Evolutionary conservation across 2,329 filamentous ascomycete genomes (phyloP).

Genomic region (Nothomitra cinnamomea): DNA sequence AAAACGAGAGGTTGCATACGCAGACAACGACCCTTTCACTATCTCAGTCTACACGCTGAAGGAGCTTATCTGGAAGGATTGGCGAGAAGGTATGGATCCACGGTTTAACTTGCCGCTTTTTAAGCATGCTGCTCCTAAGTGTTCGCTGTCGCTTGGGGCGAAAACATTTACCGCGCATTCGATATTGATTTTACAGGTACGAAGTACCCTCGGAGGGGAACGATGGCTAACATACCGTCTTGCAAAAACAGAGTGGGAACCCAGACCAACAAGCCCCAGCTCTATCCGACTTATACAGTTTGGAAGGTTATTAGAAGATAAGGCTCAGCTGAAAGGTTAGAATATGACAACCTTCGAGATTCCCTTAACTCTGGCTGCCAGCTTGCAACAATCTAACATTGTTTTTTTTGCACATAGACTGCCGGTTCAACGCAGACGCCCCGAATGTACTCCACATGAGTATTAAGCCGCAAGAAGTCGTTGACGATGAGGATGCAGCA

Average conservation of each 20-base stretch:
- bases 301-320: constrained; percentile 80
- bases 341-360: constrained; percentile 10
- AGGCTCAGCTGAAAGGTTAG: constrained; percentile 67
- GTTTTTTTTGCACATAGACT: constrained; percentile 36
- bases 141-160: constrained; percentile 7
- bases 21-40: constrained; percentile 65
- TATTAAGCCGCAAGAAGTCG: constrained; percentile 65
- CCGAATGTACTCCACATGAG: constrained; percentile 93
- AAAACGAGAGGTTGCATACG: constrained; percentile 62
- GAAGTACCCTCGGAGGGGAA: too few species aligned
- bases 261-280: constrained; percentile 68
- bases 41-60: constrained; percentile 91
- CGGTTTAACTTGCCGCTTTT: not conserved
- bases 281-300: constrained; percentile 86
- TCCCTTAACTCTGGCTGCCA: not conserved
- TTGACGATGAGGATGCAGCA: constrained; percentile 65
- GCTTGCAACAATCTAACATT: not conserved
- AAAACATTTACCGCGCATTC: constrained; percentile 1
- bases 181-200: too few species aligned
- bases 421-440: constrained; percentile 54
- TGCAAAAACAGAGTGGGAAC: constrained; percentile 53
- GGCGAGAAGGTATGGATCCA: constrained; percentile 47
- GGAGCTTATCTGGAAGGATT: constrained; percentile 83
- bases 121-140: constrained; percentile 6
- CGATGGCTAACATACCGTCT: too few species aligned